Conservation (phyloP, 441 rosid genomes). For the Jatropha podagrica region DNA sequence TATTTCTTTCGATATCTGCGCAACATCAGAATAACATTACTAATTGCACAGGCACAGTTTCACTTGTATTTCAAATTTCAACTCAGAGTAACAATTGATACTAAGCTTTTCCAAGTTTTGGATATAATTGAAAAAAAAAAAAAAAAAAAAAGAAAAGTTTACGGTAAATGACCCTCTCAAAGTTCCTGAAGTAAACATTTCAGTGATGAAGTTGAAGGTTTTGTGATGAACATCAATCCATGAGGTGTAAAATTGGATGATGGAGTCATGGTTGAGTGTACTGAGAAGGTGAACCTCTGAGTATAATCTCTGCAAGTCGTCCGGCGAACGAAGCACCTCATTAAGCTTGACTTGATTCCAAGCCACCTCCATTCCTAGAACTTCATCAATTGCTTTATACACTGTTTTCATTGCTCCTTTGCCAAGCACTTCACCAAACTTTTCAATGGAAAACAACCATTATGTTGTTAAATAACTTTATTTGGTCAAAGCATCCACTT, state of each 20-base stretch:
- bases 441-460: constrained; percentile 8
- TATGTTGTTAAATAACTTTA: too few species aligned
- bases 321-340: constrained; percentile 53
- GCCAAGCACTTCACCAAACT: constrained; percentile 69
- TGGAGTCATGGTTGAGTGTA: constrained; percentile 53
- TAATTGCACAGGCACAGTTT: neutral
- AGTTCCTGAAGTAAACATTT: constrained; percentile 75
- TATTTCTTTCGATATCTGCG: constrained; percentile 61
- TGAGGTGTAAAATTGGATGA: constrained; percentile 57
- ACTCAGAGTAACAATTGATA: too few species aligned
- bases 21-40: neutral
- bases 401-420: constrained; percentile 89
- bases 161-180: constrained; percentile 51
- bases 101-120: too few species aligned
- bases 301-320: constrained; percentile 58
- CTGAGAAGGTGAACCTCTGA: constrained; percentile 76
- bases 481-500: too few species aligned
- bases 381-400: constrained; percentile 69
- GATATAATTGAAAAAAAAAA: too few species aligned
- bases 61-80: too few species aligned
- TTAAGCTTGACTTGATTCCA: constrained; percentile 68
- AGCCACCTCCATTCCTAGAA: constrained; percentile 71
- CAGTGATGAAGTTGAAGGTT: constrained; percentile 79
- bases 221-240: constrained; percentile 62
- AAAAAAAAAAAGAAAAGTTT: too few species aligned